Conservation (phyloP, 495 filamentous ascomycete species). For the Aspergillus nidulans region DNA sequence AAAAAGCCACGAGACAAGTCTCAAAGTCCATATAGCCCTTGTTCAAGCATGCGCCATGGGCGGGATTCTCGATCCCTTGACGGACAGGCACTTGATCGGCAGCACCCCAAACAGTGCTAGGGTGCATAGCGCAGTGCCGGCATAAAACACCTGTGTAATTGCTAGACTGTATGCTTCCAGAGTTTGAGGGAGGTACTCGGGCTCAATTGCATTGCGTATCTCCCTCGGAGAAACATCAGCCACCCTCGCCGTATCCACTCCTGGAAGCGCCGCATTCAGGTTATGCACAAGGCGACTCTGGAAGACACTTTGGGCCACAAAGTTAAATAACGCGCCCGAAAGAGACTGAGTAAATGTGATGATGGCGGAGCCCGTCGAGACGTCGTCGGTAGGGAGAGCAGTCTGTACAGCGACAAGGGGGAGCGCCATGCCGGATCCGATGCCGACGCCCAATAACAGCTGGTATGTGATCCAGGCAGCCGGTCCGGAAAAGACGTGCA, state of each 20-base stretch:
- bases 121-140: too few species aligned
- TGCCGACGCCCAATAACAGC: slow-evolving; percentile 60
- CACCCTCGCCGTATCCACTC: slow-evolving; percentile 33
- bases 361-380: slow-evolving; percentile 61
- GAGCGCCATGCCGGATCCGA: slow-evolving; percentile 65
- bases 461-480: slow-evolving; percentile 72
- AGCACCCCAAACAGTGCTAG: too few species aligned
- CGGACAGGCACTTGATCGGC: too few species aligned
- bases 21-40: too few species aligned
- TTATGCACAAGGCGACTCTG: slow-evolving; percentile 59
- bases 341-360: slow-evolving; percentile 67
- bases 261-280: slow-evolving; percentile 48
- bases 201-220: too few species aligned
- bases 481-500: background rate
- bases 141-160: too few species aligned
- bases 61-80: too few species aligned
- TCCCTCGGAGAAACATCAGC: too few species aligned
- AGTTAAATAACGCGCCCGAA: slow-evolving; percentile 68
- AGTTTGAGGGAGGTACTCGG: too few species aligned
- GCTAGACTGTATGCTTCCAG: too few species aligned
- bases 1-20: too few species aligned
- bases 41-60: too few species aligned
- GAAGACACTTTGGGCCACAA: slow-evolving; percentile 72
- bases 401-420: slow-evolving; percentile 66
- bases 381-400: slow-evolving; percentile 55